Base-by-base conservation (phyloP, 495 filamentous ascomycete species). In the Delitschia confertaspora region DNA sequence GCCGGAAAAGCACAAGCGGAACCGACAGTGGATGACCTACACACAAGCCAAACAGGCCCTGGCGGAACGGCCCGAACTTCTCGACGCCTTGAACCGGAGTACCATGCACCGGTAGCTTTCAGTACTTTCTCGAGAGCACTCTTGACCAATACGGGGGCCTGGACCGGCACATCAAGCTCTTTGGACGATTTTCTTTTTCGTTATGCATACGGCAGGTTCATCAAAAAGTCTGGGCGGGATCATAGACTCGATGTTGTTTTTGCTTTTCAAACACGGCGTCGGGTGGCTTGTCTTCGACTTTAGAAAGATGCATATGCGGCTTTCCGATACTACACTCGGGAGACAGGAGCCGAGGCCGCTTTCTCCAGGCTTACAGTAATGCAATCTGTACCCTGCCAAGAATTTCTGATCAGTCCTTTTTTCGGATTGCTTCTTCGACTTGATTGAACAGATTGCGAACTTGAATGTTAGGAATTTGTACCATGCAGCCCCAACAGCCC, bases 1-100 rank as follows among this genome's bases (percentile, higher is more conserved):
- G 91, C 91, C 91, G 3, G 91, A 98, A 70, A 84, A 76, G 75
- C 74, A 93, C 64, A 95, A 94, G 69, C 74, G 91, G 47, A 78
- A 74, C 61, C 78, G 93, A 40, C 75, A 82, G 60, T 98, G 91
- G 91, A 81, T 95, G 60, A 74, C 77, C 9, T 95, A 83, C 61
- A 63, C 73, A 38, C 75, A 89, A 62, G 91, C 93, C n/a, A 75
- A 72, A 40, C 71, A 78, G 47, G 80, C 79, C 27, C 71, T 98
- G 54, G 73, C 73, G 42, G 74, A 75, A 48, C 74, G 91, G 27
- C 89, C 89, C 11, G 93, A 96, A 71, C 71, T 98, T 42, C 66
- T 88, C 52, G 80, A 88, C 62, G 91, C 91, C 16, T 69, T 95
- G 38, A 79, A 85, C 57, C 71, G 82, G 55, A 91, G 88, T 56